Evolutionary conservation across 352 stramenopile species (phyloP).

Genomic region (Bremia lactucae): DNA sequence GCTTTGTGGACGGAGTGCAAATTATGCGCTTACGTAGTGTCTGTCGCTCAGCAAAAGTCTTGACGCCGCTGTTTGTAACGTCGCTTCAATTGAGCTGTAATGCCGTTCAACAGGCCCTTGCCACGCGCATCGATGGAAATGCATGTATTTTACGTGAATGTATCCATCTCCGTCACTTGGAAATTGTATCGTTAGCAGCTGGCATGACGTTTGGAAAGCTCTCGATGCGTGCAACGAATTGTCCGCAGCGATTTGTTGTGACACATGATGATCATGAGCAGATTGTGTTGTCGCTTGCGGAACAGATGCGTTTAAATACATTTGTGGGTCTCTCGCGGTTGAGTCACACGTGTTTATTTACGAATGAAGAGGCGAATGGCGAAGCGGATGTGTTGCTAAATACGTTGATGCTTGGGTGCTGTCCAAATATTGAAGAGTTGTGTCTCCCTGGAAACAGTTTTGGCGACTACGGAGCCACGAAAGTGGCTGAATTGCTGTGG

Average conservation of each 20-base stretch:
- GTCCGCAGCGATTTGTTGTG: conserved; percentile 77
- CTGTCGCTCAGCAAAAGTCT: conserved; percentile 26
- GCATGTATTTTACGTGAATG: conserved; percentile 50
- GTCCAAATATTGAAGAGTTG: conserved; percentile 64
- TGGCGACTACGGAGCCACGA: conserved; percentile 71
- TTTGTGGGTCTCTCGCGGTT: conserved; percentile 49
- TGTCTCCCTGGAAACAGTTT: conserved; percentile 79
- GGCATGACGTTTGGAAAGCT: conserved; percentile 76
- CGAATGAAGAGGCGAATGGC: conserved; percentile 77
- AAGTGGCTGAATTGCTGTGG: conserved; percentile 74
- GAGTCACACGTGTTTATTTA: conserved; percentile 74
- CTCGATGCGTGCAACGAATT: conserved; percentile 78
- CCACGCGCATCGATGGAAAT: conserved; percentile 17
- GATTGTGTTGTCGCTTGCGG: conserved; percentile 62
- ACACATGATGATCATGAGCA: conserved; percentile 83
- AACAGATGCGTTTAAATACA: conserved; percentile 48
- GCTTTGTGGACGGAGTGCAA: conserved; percentile 64
- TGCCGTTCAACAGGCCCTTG: conserved; percentile 45
- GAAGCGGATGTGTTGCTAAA: conserved; percentile 76
- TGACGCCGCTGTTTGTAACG: conserved; percentile 53
- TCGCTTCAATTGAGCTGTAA: conserved; percentile 79
- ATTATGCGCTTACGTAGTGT: conserved; percentile 63
- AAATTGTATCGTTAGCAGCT: conserved; percentile 71
- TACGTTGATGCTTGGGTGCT: conserved; percentile 68
- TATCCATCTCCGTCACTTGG: conserved; percentile 50